Percentiles rank a stretch among this genome's conserved stretches.
Evolutionary conservation across 305 asterid species (phyloP).

Genomic region (Fraxinus latifolia): DNA sequence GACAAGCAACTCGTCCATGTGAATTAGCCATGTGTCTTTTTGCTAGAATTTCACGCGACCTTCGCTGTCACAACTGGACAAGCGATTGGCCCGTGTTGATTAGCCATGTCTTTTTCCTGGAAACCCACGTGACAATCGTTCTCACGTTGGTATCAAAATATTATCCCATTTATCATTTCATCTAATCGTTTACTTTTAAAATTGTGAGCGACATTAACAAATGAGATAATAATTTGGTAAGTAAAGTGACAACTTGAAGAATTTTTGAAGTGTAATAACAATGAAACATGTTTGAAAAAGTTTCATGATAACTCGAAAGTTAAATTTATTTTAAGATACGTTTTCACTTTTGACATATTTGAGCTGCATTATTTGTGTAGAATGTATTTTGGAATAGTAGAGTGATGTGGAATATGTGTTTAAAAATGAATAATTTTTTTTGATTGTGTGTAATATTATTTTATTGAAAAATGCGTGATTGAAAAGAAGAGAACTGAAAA

Average conservation of each 20-base stretch:
- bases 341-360: background rate
- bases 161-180: background rate
- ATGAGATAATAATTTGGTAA: background rate
- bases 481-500: no score
- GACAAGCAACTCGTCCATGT: background rate
- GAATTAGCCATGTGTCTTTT: background rate
- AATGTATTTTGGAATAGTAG: background rate
- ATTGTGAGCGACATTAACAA: background rate
- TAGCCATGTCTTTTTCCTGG: background rate
- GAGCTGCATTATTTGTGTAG: background rate
- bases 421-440: no score
- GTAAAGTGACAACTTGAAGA: background rate
- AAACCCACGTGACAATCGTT: background rate
- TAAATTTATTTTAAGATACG: no score
- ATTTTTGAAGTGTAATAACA: background rate
- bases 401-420: no score
- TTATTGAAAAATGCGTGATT: no score
- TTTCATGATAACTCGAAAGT: background rate
- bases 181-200: background rate
- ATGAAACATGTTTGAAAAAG: background rate
- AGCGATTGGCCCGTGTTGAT: background rate
- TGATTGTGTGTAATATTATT: no score
- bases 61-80: background rate
- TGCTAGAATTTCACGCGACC: background rate
- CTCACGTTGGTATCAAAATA: background rate